A percentile compares a stretch with the other conserved stretches of the same genome.
phyloP scores from a whole-genome alignment of 257 asterid genomes.

The Oldenlandia corymbosa region DNA sequence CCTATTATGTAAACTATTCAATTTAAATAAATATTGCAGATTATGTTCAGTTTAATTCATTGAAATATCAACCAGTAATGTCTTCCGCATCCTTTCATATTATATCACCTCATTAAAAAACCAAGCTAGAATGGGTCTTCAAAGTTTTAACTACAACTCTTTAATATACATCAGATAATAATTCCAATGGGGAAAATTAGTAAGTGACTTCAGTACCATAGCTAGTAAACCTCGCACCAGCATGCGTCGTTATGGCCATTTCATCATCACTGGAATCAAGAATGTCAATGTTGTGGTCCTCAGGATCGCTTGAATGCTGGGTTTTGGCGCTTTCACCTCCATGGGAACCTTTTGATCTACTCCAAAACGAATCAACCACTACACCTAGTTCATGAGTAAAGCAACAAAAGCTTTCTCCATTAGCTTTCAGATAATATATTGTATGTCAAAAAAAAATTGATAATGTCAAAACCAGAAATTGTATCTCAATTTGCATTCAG shows the following conservation, averaged over 20 bases:
- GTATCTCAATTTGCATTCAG: too few species aligned
- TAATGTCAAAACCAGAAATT: too few species aligned
- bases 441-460: too few species aligned
- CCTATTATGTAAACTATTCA: not conserved
- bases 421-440: not conserved
- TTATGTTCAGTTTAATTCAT: not conserved
- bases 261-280: constrained; percentile 23
- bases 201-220: constrained; percentile 1
- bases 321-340: not conserved
- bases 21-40: not conserved
- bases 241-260: not conserved
- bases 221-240: not conserved
- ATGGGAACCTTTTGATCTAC: not conserved
- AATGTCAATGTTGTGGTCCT: constrained; percentile 11
- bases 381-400: constrained; percentile 17
- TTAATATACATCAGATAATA: not conserved
- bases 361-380: constrained; percentile 29
- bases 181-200: not conserved
- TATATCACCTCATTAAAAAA: not conserved
- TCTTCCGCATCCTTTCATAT: not conserved
- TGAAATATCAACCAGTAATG: not conserved
- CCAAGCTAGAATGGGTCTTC: not conserved
- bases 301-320: constrained; percentile 1
- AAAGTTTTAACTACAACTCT: not conserved
- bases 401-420: not conserved